Conservation (phyloP, 202 grass and related monocot species). For the Setaria viridis region DNA sequence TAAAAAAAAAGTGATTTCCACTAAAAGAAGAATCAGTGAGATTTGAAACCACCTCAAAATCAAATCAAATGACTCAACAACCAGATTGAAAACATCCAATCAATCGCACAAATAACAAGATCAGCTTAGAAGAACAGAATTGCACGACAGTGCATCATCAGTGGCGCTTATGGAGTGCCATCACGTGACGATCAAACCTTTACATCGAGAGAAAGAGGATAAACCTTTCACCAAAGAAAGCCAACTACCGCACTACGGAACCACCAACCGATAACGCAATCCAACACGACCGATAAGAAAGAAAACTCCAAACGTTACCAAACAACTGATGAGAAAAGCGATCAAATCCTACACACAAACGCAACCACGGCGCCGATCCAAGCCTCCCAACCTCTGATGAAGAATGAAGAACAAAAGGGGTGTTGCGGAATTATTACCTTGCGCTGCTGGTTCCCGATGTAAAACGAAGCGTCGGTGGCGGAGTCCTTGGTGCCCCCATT, state of each 20-base stretch:
- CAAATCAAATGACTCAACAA: slow-evolving; percentile 12
- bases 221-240: slow-evolving; percentile 29
- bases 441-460: slow-evolving; percentile 55
- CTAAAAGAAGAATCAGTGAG: slow-evolving; percentile 1
- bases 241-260: slow-evolving; percentile 52
- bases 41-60: slow-evolving; percentile 1
- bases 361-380: slow-evolving; percentile 32
- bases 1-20: slow-evolving; percentile 3
- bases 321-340: not conserved
- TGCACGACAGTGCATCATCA: not conserved
- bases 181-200: slow-evolving; percentile 7
- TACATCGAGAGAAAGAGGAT: not conserved
- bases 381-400: not conserved
- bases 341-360: slow-evolving; percentile 36
- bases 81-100: not conserved
- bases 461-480: slow-evolving; percentile 54
- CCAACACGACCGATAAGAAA: not conserved
- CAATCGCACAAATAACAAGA: slow-evolving; percentile 12
- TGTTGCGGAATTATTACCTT: slow-evolving; percentile 52
- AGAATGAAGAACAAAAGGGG: not conserved
- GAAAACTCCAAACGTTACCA: not conserved
- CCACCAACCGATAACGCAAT: slow-evolving; percentile 48
- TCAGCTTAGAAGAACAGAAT: slow-evolving; percentile 14
- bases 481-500: slow-evolving; percentile 54
- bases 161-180: not conserved